A percentile compares a stretch with the other conserved stretches of the same genome.
Evolutionary conservation across 2,329 filamentous ascomycete genomes (phyloP).

Genomic region (Tolypocladium tropicale): DNA sequence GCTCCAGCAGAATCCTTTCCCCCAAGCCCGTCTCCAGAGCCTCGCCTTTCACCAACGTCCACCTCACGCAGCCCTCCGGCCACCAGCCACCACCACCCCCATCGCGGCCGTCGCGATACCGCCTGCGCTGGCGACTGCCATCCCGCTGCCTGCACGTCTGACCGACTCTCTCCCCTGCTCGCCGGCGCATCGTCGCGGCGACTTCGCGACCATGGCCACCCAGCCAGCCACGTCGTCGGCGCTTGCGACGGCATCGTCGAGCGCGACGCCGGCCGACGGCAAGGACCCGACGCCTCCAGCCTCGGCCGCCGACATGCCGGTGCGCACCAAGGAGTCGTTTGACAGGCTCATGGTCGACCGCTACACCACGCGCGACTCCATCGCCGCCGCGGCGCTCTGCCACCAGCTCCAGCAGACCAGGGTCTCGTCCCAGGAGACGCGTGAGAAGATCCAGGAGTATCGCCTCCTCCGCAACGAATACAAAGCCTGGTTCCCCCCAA

Average conservation of each 20-base stretch:
- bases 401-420: conserved; percentile 42
- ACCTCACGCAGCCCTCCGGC: conserved; percentile 5
- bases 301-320: conserved; percentile 19
- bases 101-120: conserved; percentile 4
- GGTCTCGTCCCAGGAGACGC: conserved; percentile 51
- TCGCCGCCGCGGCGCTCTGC: conserved; percentile 42
- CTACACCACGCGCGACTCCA: conserved; percentile 42
- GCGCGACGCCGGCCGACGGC: conserved; percentile 18
- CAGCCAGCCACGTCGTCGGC: conserved; percentile 26
- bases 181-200: conserved; percentile 26
- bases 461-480: conserved; percentile 45
- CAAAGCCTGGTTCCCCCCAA: conserved; percentile 44
- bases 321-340: conserved; percentile 47
- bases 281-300: conserved; percentile 12
- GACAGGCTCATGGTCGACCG: conserved; percentile 43
- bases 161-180: conserved; percentile 1
- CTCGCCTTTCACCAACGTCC: conserved; percentile 2
- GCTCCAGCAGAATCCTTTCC: conserved; percentile 15
- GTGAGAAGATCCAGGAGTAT: conserved; percentile 62
- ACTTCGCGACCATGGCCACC: conserved; percentile 32
- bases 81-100: conserved; percentile 6
- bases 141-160: not conserved
- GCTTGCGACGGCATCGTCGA: conserved; percentile 15
- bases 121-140: not conserved
- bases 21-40: conserved; percentile 6